phyloP scores from a whole-genome alignment of 371 early-diverging fungal species.

The Apophysomyces ossiformis region DNA sequence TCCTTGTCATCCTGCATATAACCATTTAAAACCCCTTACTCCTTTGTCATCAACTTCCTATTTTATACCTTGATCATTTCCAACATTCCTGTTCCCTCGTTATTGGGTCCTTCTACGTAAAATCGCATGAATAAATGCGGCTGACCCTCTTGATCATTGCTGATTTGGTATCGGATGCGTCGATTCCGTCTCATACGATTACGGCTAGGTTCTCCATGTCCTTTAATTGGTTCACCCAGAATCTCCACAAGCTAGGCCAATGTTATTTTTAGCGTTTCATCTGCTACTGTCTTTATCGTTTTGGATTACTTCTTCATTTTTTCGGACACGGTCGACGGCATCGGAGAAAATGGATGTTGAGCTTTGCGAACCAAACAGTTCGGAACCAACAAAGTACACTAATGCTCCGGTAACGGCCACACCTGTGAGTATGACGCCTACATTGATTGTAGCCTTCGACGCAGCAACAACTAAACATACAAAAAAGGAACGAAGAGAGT shows the following conservation, averaged over 20 bases:
- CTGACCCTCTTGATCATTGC: slow-evolving; percentile 45
- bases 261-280: neutral
- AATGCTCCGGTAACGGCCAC: slow-evolving; percentile 37
- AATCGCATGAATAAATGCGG: slow-evolving; percentile 56
- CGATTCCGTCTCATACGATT: slow-evolving; percentile 49
- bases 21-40: neutral
- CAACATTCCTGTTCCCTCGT: slow-evolving; percentile 47
- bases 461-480: slow-evolving; percentile 40
- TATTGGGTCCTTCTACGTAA: slow-evolving; percentile 54
- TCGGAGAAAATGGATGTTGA: slow-evolving; percentile 46
- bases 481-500: neutral
- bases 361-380: slow-evolving; percentile 49
- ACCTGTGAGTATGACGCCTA: slow-evolving; percentile 46
- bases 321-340: slow-evolving; percentile 43
- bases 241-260: slow-evolving; percentile 20
- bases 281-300: no score
- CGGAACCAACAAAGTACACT: slow-evolving; percentile 41
- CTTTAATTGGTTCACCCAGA: slow-evolving; percentile 46
- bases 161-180: slow-evolving; percentile 41
- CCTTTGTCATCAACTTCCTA: neutral
- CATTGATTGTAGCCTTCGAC: slow-evolving; percentile 44
- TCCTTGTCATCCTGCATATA: slow-evolving; percentile 34
- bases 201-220: slow-evolving; percentile 50
- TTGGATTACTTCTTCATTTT: slow-evolving; percentile 28
- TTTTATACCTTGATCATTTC: slow-evolving; percentile 51